Base-by-base conservation (phyloP, 1,284 basidiomycete species). In the Sporisorium exsertum region DNA sequence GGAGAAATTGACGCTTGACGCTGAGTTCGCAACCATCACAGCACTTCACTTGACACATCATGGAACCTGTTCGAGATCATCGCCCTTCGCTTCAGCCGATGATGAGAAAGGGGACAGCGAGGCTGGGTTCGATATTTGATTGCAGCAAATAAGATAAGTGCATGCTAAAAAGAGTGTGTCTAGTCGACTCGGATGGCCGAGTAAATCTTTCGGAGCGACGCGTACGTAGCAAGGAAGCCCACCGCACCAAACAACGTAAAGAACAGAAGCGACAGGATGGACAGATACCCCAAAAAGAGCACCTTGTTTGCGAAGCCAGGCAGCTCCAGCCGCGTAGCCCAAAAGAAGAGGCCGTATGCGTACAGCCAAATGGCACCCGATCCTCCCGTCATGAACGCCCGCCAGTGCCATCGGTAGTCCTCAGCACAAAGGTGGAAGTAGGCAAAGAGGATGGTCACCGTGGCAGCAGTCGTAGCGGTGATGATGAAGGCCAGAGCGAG, bases 391-490 rank as follows among this genome's bases (percentile, higher is more conserved):
- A 97, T 85, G 89, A 98, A 97, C 5, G 94, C 90, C 46, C 94
- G 90, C 95, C 96, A 98, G 74, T 99, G 95, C 95, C 95, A 99
- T 72, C 94, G 89, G 87, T 97, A 98, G 83, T 99, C 95, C 86
- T 98, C 96, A 12, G 94, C 92, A 77, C 95, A 98, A 16, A 99
- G 89, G 64, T 92, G 89, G 86, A 97, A 97, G 88, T 99, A 87
- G 76, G 77, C 62, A 26, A 78, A 80, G 20, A 79, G 72, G 58
- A 83, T 80, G 10, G 78, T 73, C 27, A 84, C 82, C 3, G 82
- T 84, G 1, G 83, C 82, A 0, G 81, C 78, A 2, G 82, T 84
- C 27, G 97, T 87, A 24, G 90, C 90, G 40, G 97, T 93, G 47
- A 97, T 91, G 42, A 89, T 88, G 51, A 93, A 93, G 0, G 95